phyloP scores from a whole-genome alignment of 129 eudicot genomes.

The Lonicera japonica region DNA sequence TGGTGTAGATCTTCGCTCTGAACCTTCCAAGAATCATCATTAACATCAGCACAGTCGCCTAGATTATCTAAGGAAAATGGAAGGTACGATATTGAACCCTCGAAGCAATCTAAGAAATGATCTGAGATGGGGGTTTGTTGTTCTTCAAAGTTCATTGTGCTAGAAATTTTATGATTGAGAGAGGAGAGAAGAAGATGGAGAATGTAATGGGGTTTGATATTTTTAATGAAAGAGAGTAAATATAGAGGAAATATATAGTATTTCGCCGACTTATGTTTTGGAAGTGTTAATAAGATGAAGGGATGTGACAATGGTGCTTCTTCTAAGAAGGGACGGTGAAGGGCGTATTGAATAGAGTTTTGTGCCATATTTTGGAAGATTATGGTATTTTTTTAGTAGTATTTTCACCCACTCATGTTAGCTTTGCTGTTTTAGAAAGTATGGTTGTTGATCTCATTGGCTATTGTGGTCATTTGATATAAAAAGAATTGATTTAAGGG shows the following conservation, averaged over 20 bases:
- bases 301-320: constrained; percentile 2
- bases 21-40: constrained; percentile 50
- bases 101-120: constrained; percentile 57
- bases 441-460: no score
- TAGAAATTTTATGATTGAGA: constrained; percentile 10
- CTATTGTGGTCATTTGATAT: no score
- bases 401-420: no score
- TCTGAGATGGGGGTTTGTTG: constrained; percentile 39
- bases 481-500: no score
- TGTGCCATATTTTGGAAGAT: constrained; percentile 76
- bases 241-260: constrained; percentile 7
- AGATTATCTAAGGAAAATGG: constrained; percentile 56
- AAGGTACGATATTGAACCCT: constrained; percentile 41
- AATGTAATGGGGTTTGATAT: constrained; percentile 30
- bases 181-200: constrained; percentile 2
- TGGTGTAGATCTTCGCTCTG: constrained; percentile 35
- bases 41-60: constrained; percentile 32
- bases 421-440: no score
- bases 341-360: constrained; percentile 25
- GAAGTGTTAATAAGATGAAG: constrained; percentile 19
- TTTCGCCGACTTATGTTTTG: constrained; percentile 1
- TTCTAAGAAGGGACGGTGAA: constrained; percentile 28
- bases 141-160: constrained; percentile 40
- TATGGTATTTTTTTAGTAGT: constrained; percentile 28
- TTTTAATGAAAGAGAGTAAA: constrained; percentile 2